Evolutionary conservation across 345 rosid genomes (phyloP).

Genomic region (Acer yangbiense): DNA sequence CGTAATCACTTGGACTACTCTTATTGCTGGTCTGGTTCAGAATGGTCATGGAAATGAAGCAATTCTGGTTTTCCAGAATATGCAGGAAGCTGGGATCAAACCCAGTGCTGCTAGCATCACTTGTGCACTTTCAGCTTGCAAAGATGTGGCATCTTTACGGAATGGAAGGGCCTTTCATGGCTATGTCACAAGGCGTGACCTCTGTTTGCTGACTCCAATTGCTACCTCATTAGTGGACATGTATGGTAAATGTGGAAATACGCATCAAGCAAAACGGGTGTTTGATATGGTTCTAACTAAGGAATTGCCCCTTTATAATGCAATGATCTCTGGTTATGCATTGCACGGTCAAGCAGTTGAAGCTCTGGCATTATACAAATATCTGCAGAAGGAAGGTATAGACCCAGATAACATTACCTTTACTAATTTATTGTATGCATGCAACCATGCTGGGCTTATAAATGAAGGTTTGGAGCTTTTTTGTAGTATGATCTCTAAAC

Average conservation of each 20-base stretch:
- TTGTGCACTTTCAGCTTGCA: slow-evolving; percentile 51
- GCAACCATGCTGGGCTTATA: slow-evolving; percentile 42
- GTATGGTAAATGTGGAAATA: slow-evolving; percentile 71
- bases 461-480: slow-evolving; percentile 45
- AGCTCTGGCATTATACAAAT: slow-evolving; percentile 35
- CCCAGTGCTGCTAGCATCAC: slow-evolving; percentile 49
- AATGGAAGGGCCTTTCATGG: slow-evolving; percentile 62
- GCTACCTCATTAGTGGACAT: slow-evolving; percentile 62
- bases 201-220: slow-evolving; percentile 27
- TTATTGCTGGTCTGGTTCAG: slow-evolving; percentile 59
- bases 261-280: slow-evolving; percentile 43
- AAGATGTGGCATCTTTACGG: slow-evolving; percentile 39
- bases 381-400: slow-evolving; percentile 29
- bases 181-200: slow-evolving; percentile 46
- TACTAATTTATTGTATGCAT: slow-evolving; percentile 47
- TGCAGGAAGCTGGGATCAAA: slow-evolving; percentile 60
- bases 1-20: slow-evolving; percentile 56
- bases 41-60: slow-evolving; percentile 49
- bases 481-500: slow-evolving; percentile 34
- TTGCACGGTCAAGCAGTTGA: slow-evolving; percentile 43
- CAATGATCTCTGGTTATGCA: slow-evolving; percentile 55
- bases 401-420: slow-evolving; percentile 55
- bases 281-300: slow-evolving; percentile 30
- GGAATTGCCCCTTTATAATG: slow-evolving; percentile 48
- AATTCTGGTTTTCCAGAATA: slow-evolving; percentile 41